Conservation (phyloP, 73 alveolate species). For the Uronychia binucleata region DNA sequence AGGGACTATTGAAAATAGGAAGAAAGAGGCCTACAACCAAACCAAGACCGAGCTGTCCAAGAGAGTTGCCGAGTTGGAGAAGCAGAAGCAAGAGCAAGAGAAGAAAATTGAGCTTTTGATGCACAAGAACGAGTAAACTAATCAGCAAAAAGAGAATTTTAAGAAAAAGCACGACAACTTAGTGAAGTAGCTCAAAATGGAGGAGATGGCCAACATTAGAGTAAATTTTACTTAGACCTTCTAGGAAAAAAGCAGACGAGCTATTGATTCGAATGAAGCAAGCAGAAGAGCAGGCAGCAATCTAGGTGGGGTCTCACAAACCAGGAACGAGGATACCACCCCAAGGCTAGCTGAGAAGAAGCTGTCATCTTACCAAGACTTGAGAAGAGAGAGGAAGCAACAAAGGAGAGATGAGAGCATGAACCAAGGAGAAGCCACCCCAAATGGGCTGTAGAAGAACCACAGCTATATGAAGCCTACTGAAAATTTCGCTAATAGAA, state of each 20-base stretch:
- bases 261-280: background rate
- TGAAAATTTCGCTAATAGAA: background rate
- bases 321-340: background rate
- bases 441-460: too few species aligned
- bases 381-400: conserved; percentile 45
- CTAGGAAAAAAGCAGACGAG: conserved; percentile 7
- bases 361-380: conserved; percentile 19
- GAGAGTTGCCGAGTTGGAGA: conserved; percentile 57
- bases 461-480: background rate
- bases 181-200: conserved; percentile 41
- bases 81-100: conserved; percentile 41
- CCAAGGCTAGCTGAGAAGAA: conserved; percentile 2
- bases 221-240: too few species aligned
- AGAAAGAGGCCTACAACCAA: conserved; percentile 4
- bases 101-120: conserved; percentile 43
- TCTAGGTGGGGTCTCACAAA: background rate
- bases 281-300: conserved; percentile 13
- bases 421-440: background rate
- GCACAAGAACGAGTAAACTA: conserved; percentile 19
- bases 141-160: conserved; percentile 47
- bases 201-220: conserved; percentile 38
- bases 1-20: conserved; percentile 15
- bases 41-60: conserved; percentile 45
- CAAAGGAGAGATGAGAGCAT: background rate
- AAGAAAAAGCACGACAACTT: conserved; percentile 43